Evolutionary conservation across 1,284 basidiomycete species (phyloP).

Genomic region (Trametes sp.): DNA sequence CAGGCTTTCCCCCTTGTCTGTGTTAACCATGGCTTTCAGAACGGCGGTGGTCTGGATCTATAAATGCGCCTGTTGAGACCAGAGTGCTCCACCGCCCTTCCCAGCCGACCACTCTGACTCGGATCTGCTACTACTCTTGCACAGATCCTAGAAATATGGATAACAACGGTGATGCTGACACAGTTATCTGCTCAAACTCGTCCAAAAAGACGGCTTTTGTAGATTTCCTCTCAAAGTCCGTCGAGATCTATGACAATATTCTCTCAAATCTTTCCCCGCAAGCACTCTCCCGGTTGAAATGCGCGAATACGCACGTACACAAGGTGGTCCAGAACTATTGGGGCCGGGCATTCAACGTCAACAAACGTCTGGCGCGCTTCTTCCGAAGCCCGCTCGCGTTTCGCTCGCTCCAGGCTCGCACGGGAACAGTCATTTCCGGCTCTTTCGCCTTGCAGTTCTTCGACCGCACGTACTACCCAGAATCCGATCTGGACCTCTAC

Average conservation of each 20-base stretch:
- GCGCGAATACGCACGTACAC: conserved; percentile 1
- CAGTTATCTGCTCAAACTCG: too few species aligned
- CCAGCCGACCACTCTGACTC: too few species aligned
- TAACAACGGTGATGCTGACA: too few species aligned
- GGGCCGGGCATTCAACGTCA: conserved; percentile 30
- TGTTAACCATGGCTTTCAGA: too few species aligned
- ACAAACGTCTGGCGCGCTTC: conserved; percentile 38
- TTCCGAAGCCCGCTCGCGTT: conserved; percentile 39
- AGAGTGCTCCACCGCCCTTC: too few species aligned
- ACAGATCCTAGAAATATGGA: too few species aligned
- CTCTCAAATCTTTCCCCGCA: conserved; percentile 23
- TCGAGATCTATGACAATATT: conserved; percentile 31
- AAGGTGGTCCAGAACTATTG: conserved; percentile 18
- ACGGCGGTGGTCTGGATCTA: too few species aligned
- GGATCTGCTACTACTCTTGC: too few species aligned
- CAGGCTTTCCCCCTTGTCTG: too few species aligned
- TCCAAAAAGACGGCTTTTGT: too few species aligned
- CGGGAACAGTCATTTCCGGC: conserved; percentile 48
- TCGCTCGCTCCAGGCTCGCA: conserved; percentile 42
- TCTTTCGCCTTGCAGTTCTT: conserved; percentile 51
- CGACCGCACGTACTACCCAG: conserved; percentile 40
- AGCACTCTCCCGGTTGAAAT: conserved; percentile 19
- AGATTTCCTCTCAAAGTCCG: too few species aligned
- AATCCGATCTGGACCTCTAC: conserved; percentile 50
- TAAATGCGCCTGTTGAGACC: too few species aligned